Conservation (phyloP, 805 yeast species). For the Candida endomychidarum region DNA sequence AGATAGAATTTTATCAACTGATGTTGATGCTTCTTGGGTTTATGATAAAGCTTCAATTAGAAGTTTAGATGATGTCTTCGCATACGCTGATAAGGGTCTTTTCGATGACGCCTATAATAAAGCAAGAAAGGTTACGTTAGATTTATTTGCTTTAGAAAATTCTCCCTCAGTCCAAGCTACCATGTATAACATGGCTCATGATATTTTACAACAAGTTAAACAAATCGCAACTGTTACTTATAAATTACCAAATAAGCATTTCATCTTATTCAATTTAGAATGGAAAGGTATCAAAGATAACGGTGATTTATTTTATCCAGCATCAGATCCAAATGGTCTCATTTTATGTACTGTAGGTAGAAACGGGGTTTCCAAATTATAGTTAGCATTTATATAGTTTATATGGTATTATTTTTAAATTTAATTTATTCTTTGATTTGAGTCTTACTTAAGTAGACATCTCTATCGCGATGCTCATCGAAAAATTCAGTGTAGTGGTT, state of each 20-base stretch:
- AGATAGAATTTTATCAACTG: constrained; percentile 88
- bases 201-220: constrained; percentile 59
- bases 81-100: constrained; percentile 55
- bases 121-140: constrained; percentile 70
- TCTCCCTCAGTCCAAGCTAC: constrained; percentile 97
- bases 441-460: background rate
- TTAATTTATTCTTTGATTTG: too few species aligned
- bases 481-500: background rate
- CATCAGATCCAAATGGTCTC: constrained; percentile 90
- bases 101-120: constrained; percentile 64
- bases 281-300: constrained; percentile 86
- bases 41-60: constrained; percentile 54
- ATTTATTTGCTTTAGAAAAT: constrained; percentile 77
- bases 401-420: too few species aligned
- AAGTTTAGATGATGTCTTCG: constrained; percentile 48
- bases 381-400: constrained; percentile 20
- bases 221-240: constrained; percentile 66
- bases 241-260: constrained; percentile 88
- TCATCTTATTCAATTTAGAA: constrained; percentile 71
- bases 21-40: constrained; percentile 71
- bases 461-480: constrained; percentile 6
- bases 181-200: constrained; percentile 87
- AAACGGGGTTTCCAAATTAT: constrained; percentile 48
- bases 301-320: constrained; percentile 83
- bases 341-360: constrained; percentile 87